phyloP scores from a whole-genome alignment of 2,329 filamentous ascomycete species.

The Pseudogymnoascus sp. region DNA sequence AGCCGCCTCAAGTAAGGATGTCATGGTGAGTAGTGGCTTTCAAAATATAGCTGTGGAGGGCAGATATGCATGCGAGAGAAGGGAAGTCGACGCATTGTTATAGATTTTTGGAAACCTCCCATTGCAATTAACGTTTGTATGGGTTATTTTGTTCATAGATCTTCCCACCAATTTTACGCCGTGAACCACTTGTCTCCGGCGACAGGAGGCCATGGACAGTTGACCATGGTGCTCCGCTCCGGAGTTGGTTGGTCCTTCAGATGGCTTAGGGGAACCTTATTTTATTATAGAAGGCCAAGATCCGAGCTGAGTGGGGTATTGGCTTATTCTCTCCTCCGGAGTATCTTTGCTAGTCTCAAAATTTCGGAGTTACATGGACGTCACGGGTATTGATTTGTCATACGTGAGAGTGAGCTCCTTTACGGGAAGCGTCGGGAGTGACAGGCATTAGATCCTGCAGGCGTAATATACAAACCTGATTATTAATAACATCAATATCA shows the following conservation, averaged over 20 bases:
- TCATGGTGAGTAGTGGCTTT: neutral
- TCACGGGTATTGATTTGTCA: neutral
- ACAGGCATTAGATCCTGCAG: neutral
- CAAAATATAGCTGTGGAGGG: neutral
- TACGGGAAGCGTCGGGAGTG: too few relatives aligned
- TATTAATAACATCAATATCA: neutral
- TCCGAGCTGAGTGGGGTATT: neutral
- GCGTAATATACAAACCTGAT: neutral
- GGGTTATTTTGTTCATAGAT: neutral
- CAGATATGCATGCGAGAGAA: neutral
- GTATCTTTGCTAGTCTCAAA: neutral
- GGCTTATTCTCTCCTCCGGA: neutral
- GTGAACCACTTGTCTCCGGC: neutral
- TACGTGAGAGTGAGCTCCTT: neutral
- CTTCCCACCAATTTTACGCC: neutral
- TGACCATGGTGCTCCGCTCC: neutral
- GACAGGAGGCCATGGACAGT: neutral
- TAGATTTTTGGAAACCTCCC: neutral
- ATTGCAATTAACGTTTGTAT: neutral
- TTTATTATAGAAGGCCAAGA: neutral
- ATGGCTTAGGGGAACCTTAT: neutral
- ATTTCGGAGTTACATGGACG: neutral
- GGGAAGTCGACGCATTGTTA: neutral
- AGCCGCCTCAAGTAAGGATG: neutral
- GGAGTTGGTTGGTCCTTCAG: neutral